phyloP scores from a whole-genome alignment of 2,329 filamentous ascomycete species.

The Botryotinia narcissicola region DNA sequence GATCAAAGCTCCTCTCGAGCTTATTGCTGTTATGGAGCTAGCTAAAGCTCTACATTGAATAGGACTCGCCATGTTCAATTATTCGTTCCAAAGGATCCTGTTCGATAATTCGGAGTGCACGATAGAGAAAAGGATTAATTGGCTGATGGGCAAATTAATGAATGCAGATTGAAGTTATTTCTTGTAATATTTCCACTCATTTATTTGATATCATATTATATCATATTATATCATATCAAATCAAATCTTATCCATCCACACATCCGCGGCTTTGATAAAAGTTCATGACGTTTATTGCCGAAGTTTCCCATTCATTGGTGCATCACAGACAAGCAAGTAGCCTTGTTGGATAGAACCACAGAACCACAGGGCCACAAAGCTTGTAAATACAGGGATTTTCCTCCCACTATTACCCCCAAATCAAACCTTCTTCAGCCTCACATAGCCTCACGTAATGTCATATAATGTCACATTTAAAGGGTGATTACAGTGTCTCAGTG shows the following conservation, averaged over 20 bases:
- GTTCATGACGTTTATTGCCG: not conserved
- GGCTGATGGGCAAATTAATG: not conserved
- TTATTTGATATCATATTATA: not conserved
- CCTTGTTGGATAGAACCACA: not conserved
- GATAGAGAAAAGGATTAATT: no score
- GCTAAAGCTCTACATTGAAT: not conserved
- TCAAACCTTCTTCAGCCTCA: not conserved
- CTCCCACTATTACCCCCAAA: not conserved
- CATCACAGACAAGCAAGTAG: not conserved
- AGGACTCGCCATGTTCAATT: slow-evolving; percentile 1
- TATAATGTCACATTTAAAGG: not conserved
- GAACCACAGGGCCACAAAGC: not conserved
- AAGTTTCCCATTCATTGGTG: not conserved
- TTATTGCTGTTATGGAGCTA: not conserved
- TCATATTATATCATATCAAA: not conserved
- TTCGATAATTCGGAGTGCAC: not conserved
- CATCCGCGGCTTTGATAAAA: not conserved
- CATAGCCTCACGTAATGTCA: not conserved
- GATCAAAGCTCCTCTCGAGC: not conserved
- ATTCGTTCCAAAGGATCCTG: not conserved
- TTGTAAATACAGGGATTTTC: not conserved
- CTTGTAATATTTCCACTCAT: not conserved
- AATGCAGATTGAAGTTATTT: not conserved
- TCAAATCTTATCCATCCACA: not conserved
- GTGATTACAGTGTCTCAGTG: not conserved